These are phyloP conservation scores for Cyanophora paradoxa DNA, from an alignment of 78 protist genomes.

Conservation along the genomic window DNA sequence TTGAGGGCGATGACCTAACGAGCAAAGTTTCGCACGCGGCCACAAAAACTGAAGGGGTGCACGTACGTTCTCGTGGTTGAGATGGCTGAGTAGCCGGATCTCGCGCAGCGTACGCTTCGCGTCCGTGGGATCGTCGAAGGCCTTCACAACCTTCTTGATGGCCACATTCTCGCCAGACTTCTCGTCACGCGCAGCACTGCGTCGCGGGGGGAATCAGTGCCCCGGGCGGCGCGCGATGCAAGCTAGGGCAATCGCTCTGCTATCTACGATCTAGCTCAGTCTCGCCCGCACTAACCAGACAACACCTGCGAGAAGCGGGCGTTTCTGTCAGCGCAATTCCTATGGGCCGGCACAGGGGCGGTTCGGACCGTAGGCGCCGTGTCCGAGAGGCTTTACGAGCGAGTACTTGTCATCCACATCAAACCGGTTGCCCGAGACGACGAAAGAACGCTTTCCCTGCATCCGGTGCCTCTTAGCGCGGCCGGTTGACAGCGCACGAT, in stretches of 20 bases:
- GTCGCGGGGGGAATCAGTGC: too few species aligned
- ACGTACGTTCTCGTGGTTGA: constrained; percentile 39
- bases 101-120: constrained; percentile 50
- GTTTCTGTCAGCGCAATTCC: too few species aligned
- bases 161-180: constrained; percentile 63
- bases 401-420: constrained; percentile 40
- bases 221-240: too few species aligned
- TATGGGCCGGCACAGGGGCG: too few species aligned
- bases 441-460: too few species aligned
- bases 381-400: constrained; percentile 61
- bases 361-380: constrained; percentile 84
- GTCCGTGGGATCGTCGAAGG: constrained; percentile 25
- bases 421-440: too few species aligned
- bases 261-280: too few species aligned
- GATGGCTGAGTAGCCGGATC: constrained; percentile 4
- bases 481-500: too few species aligned
- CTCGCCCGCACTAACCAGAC: too few species aligned
- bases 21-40: not conserved
- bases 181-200: constrained; percentile 5
- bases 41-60: not conserved
- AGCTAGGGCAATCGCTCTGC: too few species aligned
- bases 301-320: too few species aligned
- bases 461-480: too few species aligned
- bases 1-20: not conserved
- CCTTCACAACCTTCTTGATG: constrained; percentile 79